Percentiles rank a stretch among this genome's conserved stretches.
Evolutionary conservation across 345 rosid genomes (phyloP).

Genomic region (Litchi chinensis): DNA sequence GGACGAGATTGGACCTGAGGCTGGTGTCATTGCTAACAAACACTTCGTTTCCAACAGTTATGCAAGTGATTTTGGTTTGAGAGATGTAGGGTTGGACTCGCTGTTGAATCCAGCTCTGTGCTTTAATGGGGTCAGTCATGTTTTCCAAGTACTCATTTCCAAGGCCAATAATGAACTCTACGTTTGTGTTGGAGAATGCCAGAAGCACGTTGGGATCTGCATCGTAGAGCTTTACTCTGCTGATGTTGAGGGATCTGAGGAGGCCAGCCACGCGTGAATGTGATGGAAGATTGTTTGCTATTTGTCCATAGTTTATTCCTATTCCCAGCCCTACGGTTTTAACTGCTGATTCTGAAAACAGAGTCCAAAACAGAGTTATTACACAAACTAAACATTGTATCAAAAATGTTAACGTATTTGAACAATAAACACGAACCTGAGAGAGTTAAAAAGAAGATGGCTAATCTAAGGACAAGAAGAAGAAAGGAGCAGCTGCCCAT

Average conservation of each 20-base stretch:
- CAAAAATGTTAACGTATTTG: not conserved
- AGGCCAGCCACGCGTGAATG: constrained; percentile 62
- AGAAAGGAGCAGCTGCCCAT: constrained; percentile 40
- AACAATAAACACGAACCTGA: constrained; percentile 47
- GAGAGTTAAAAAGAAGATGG: constrained; percentile 43
- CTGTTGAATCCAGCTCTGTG: constrained; percentile 68
- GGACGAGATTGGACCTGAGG: constrained; percentile 51
- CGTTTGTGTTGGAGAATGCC: constrained; percentile 66
- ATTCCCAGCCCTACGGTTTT: constrained; percentile 38
- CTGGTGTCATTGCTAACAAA: constrained; percentile 43
- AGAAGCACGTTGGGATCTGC: constrained; percentile 77
- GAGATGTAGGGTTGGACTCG: constrained; percentile 60
- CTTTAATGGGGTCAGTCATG: constrained; percentile 63
- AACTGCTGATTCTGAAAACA: constrained; percentile 27
- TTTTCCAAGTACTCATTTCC: constrained; percentile 62
- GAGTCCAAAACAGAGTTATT: constrained; percentile 1
- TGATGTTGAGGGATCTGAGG: constrained; percentile 65
- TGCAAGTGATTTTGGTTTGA: constrained; percentile 61
- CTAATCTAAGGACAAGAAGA: constrained; percentile 18
- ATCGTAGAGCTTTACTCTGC: constrained; percentile 77
- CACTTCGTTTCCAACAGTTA: constrained; percentile 83
- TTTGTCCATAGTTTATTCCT: constrained; percentile 94
- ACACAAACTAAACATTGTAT: not conserved
- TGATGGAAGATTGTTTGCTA: constrained; percentile 83
- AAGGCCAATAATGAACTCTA: constrained; percentile 75